phyloP scores from a whole-genome alignment of 225 moss, liverwort and hornwort genomes.

The Polytrichum commune region DNA sequence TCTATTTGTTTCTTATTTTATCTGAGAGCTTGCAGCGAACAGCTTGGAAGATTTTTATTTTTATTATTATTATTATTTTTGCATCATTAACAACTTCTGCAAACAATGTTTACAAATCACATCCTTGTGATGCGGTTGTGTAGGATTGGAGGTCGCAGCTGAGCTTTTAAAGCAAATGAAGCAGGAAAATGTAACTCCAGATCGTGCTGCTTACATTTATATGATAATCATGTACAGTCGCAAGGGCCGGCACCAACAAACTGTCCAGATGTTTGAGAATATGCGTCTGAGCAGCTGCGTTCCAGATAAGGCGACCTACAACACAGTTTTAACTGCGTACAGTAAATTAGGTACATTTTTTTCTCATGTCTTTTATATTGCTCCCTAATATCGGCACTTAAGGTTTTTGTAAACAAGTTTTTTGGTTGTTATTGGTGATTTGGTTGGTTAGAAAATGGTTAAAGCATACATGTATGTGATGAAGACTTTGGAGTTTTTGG shows the following conservation, averaged over 20 bases:
- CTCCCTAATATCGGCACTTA: no score
- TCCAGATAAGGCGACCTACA: conserved; percentile 73
- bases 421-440: no score
- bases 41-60: no score
- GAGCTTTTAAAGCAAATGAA: conserved; percentile 78
- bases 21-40: no score
- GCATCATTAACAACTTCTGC: no score
- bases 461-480: no score
- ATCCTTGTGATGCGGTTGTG: conserved; percentile 7
- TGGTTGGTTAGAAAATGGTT: no score
- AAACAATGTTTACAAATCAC: no score
- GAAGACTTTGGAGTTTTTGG: no score
- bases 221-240: conserved; percentile 86
- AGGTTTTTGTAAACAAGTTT: no score
- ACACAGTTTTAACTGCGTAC: conserved; percentile 76
- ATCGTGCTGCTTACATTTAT: conserved; percentile 77
- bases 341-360: conserved; percentile 74
- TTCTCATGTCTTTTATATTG: background rate
- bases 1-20: no score
- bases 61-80: no score
- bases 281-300: conserved; percentile 60
- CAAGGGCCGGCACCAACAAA: conserved; percentile 73
- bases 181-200: conserved; percentile 67
- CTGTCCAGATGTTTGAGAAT: conserved; percentile 63
- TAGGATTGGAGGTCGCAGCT: conserved; percentile 65